phyloP scores from a whole-genome alignment of 495 filamentous ascomycete species.

The Aspergillus hancockii region DNA sequence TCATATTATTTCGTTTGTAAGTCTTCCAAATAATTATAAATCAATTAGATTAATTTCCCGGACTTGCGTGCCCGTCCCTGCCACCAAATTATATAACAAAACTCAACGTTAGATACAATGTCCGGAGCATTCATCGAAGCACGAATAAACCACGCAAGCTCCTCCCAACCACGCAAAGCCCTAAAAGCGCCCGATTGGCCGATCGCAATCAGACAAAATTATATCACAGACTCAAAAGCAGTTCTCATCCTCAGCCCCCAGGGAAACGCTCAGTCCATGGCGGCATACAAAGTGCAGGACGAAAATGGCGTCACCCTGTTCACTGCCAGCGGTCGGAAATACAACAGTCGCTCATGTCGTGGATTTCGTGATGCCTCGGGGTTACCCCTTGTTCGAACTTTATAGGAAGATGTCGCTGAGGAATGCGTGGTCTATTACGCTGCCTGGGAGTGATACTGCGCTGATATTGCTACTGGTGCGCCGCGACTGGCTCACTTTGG shows the following conservation, averaged over 20 bases:
- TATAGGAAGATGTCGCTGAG: not conserved
- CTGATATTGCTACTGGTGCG: not conserved
- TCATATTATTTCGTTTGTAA: not conserved
- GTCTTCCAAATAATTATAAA: too few species aligned
- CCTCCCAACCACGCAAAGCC: conserved; percentile 15
- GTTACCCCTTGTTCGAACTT: conserved; percentile 22
- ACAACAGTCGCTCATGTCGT: conserved; percentile 24
- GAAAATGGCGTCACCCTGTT: conserved; percentile 7
- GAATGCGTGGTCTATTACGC: conserved; percentile 1
- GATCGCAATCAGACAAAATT: conserved; percentile 19
- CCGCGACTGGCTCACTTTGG: not conserved
- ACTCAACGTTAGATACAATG: not conserved
- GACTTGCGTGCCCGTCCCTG: too few species aligned
- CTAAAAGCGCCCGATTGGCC: conserved; percentile 20
- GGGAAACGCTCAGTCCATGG: conserved; percentile 12
- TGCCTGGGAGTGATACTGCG: conserved; percentile 6
- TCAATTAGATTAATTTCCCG: too few species aligned
- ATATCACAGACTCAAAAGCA: conserved; percentile 16
- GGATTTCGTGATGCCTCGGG: conserved; percentile 32
- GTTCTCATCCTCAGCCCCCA: conserved; percentile 14
- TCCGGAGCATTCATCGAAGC: conserved; percentile 7
- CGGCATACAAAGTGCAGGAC: conserved; percentile 14
- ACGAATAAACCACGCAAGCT: conserved; percentile 5
- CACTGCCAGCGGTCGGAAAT: conserved; percentile 11
- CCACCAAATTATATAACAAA: not conserved